Evolutionary conservation across 148 eudicot genomes (phyloP), one percentile per base, ranked within the genome.

Genomic region (Spergularia bocconei): DNA sequence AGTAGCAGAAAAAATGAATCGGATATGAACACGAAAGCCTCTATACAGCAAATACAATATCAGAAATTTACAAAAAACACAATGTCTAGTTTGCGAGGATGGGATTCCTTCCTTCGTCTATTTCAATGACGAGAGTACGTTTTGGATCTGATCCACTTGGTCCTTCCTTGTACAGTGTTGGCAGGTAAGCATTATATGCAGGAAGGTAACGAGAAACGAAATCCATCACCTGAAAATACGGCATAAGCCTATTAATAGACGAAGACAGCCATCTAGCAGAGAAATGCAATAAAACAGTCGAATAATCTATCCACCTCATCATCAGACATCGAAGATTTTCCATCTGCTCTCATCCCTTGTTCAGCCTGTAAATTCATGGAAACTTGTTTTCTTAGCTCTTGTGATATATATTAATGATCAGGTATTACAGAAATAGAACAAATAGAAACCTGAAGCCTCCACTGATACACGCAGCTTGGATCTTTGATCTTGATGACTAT

Each of bases 91-190:
- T 58, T 50, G 72, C 91, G 2, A 87, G 91, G 75, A 95, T 87
- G 20, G 99, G 98, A 79, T 92, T 96, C 80, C 99, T 87, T 62
- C 91, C 94, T 82, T 92, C 99, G 80, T 96, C 99, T 63, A 95
- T 95, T 75, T 88, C 99, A 66, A 95, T 82, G 17, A 92, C 75
- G 44, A 95, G 92, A 2, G 90, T 80, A 62, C 76, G 86, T 11
- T 87, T 63, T 44, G 94, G 92, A 76, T 92, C 90, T 13, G 93
- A 87, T 19, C 98, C 99, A 41, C 56, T 87, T 10, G 99, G 99
- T 71, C 99, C 98, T 84, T 92, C 97, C 1, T 89, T 64, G 75
- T 96, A 96, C 11, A 96, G 97, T 56, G 90, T 80, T 13, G 99
- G 99, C 44, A 96, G 89, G 79, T 96, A 96, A 15, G 98, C 99